These are phyloP conservation scores for Ettlia oleoabundans DNA, from an alignment of 139 green algal genomes.

Conservation along the genomic window DNA sequence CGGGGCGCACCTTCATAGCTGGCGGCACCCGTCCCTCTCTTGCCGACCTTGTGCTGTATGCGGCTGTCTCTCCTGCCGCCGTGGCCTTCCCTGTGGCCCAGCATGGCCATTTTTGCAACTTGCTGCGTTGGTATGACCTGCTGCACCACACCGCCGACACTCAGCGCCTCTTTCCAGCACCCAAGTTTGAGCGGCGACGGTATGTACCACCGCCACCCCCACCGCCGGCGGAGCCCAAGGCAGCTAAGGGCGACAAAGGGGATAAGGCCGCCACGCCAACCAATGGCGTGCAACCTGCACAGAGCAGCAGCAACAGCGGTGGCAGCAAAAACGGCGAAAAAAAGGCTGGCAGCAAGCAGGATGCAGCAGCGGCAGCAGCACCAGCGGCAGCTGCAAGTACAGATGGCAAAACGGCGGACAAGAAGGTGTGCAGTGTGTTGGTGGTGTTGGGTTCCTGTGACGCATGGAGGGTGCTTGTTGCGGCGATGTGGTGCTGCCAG, in stretches of 20 bases:
- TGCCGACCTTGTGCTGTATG: conserved; percentile 61
- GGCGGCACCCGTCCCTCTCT: conserved; percentile 40
- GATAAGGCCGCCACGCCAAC: neutral
- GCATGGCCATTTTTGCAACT: conserved; percentile 65
- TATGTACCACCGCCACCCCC: conserved; percentile 37
- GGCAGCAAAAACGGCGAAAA: conserved; percentile 1
- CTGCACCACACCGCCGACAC: conserved; percentile 47
- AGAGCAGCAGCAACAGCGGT: neutral
- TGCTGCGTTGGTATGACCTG: conserved; percentile 77
- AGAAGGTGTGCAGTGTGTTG: conserved; percentile 7
- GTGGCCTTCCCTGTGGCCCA: conserved; percentile 74
- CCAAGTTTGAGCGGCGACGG: conserved; percentile 36
- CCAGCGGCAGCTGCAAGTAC: neutral
- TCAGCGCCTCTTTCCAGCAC: conserved; percentile 33
- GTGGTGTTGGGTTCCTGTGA: too few relatives aligned
- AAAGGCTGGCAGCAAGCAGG: conserved; percentile 11
- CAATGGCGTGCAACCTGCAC: neutral
- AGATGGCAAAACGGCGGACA: conserved; percentile 20
- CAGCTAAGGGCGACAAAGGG: neutral
- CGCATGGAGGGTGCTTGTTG: too few relatives aligned
- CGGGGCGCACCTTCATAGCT: conserved; percentile 41
- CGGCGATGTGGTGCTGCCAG: too few relatives aligned
- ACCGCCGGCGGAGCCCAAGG: conserved; percentile 26
- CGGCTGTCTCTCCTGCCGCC: conserved; percentile 37
- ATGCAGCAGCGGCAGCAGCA: conserved; percentile 6